Base-by-base conservation (phyloP, 2,329 filamentous ascomycete genomes). In the Pestalotiopsis sp. region DNA sequence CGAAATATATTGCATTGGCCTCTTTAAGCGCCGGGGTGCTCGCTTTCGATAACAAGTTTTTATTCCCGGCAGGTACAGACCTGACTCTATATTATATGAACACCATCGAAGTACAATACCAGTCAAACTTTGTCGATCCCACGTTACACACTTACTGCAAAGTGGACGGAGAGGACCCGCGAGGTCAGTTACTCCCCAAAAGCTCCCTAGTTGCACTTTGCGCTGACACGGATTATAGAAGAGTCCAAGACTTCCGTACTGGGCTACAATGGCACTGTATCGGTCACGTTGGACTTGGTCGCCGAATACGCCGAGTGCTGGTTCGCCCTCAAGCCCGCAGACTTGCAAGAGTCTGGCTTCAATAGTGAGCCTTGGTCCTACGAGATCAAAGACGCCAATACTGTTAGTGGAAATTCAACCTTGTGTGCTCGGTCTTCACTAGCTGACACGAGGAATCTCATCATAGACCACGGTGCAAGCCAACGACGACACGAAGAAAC, bases 71-170 rank as follows among this genome's bases (percentile, higher is more conserved):
- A 11, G 31, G 23, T 2, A 25, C 25, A 11, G 41, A 57, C 25
- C 12, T 59, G 64, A 57, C 31, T 9, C 58, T 57, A 14, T 58
- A 41, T 25, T 59, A 66, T 27, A 58, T 27, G 64, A 57, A 66
- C 23, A 66, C 45, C 1, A 38, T 66, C 52, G 64, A 66, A 27
- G 45, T 59, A 25, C 14, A 65, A 36, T 65, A 65, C 40, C 40
- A 65, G 38, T 65, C 62, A 2, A 31, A 65, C 23, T 65, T 49
- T 40, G 7, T 9, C 13, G 17, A 45, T 20, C 40, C 62, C 31
- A 49, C 62, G 17, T 52, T 65, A 20, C 27, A 65, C 38, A 65
- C 40, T 7, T 65, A 41, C 25, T 65, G 62, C 38, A 65, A 27
- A 27, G 40, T 25, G 38, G 38, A 31, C 41, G 62, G 36, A 17